These are phyloP conservation scores for Trametes cinnabarina DNA, from an alignment of 768 basidiomycete genomes.

Conservation along the genomic window DNA sequence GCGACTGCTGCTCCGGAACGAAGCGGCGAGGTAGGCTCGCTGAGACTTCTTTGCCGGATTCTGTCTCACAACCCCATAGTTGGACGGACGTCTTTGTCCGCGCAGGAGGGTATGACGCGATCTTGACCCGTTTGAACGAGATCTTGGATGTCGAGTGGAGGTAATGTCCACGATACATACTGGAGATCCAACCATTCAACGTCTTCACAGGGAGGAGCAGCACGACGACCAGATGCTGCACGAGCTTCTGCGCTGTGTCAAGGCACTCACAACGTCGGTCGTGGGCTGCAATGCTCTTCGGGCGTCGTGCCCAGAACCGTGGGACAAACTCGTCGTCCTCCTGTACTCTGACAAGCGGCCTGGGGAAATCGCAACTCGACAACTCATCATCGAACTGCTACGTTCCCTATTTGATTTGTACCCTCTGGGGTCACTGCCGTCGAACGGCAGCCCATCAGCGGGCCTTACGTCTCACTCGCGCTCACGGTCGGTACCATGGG, in stretches of 20 bases:
- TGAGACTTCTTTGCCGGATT: neutral
- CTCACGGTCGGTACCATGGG: conserved; percentile 54
- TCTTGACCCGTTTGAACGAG: conserved; percentile 85
- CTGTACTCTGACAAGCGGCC: conserved; percentile 98
- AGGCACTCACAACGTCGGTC: conserved; percentile 86
- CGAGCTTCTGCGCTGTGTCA: conserved; percentile 90
- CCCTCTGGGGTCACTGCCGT: conserved; percentile 66
- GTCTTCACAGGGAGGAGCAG: conserved; percentile 80
- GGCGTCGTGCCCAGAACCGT: conserved; percentile 86
- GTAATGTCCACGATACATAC: conserved; percentile 34
- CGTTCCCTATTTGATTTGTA: conserved; percentile 88
- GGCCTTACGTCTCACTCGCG: conserved; percentile 26
- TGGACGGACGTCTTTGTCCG: conserved; percentile 89
- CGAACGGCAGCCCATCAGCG: conserved; percentile 34
- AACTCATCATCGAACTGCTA: conserved; percentile 86
- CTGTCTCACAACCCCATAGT: conserved; percentile 37
- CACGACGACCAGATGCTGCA: conserved; percentile 94
- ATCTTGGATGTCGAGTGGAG: conserved; percentile 96
- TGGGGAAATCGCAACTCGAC: conserved; percentile 86
- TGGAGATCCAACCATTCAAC: neutral
- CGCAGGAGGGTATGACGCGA: conserved; percentile 79
- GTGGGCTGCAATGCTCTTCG: conserved; percentile 89
- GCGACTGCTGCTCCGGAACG: conserved; percentile 82
- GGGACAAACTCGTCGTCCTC: conserved; percentile 75
- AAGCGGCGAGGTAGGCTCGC: conserved; percentile 69